A percentile compares a stretch with the other conserved stretches of the same genome.
phyloP scores from a whole-genome alignment of 306 rosid species.

The Mimosa bimucronata region DNA sequence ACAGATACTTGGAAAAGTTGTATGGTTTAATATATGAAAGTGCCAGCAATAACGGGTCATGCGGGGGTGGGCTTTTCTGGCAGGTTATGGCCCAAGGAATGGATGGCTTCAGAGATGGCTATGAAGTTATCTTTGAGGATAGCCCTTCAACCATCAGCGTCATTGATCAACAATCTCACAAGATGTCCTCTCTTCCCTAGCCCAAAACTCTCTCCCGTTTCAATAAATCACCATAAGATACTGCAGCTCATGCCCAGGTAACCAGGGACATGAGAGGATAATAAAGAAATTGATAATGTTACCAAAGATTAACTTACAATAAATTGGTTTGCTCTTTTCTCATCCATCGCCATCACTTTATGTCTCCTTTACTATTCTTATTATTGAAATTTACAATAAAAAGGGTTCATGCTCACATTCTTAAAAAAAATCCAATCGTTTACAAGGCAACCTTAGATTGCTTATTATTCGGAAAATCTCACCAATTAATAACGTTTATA shows the following conservation, averaged over 20 bases:
- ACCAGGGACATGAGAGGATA: neutral
- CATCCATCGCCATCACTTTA: neutral
- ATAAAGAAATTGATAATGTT: neutral
- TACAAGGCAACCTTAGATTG: neutral
- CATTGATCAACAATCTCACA: conserved; percentile 40
- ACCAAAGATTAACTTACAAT: neutral
- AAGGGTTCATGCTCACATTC: neutral
- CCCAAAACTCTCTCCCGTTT: no score
- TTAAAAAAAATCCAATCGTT: neutral
- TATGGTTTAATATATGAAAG: conserved; percentile 28
- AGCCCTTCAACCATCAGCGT: conserved; percentile 35
- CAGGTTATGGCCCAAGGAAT: conserved; percentile 47
- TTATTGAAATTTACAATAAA: no score
- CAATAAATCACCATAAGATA: neutral
- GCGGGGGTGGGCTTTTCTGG: conserved; percentile 51
- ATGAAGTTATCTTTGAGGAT: conserved; percentile 37
- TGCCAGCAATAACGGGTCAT: conserved; percentile 41
- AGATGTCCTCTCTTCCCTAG: neutral
- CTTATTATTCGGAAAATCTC: neutral
- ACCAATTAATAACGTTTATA: neutral
- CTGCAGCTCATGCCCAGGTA: neutral
- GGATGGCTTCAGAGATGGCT: conserved; percentile 44
- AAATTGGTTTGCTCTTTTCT: neutral
- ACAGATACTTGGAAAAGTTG: conserved; percentile 28
- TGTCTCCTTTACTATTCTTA: neutral